Base-by-base conservation (phyloP, 768 basidiomycete genomes). In the Suillus subalutaceus region DNA sequence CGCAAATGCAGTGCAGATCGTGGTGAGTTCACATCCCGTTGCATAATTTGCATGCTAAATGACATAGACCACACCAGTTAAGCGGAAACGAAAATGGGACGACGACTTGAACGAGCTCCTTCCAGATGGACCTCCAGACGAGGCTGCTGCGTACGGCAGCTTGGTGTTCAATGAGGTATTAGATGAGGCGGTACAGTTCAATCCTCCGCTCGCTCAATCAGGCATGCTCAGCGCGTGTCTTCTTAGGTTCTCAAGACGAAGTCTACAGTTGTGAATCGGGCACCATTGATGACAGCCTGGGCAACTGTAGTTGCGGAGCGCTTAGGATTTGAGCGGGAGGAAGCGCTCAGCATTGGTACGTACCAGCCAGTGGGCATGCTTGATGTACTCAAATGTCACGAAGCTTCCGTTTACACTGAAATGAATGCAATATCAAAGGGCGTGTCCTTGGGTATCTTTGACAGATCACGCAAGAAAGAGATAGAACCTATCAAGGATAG, bases 281-380 rank as follows among this genome's bases (percentile, higher is more conserved):
- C 97, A 1, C 97, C 97, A 0, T 83, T 98, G 55, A 93, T 98
- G 92, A 95, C 90, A 64, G 94, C 92, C 2, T 99, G 97, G 97
- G 88, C 94, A 2, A 91, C 85, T 62, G 78, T 94, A 41, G 93
- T 98, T 35, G 91, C 93, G 4, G 93, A 94, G 71, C 84, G 89
- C 46, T 82, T 97, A 68, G 93, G 95, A 2, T 99, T 99, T 76
- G 85, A 88, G 61, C 83, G 90, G 66, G 89, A 93, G 72, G 97
- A 99, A 79, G 93, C 97, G 2, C 80, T 99, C 48, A 96, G 93
- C 68, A 93, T 99, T 64, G 95, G 96, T 91, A 69, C 40, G 82
- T 71, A n/a, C 65, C 43, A 20, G 35, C 63, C 38, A 23, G 30
- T 53, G 56, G 40, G 40, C 60, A 38, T 20, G 15, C 15, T 60